Evolutionary conservation across 1,139 yeast species (phyloP), one percentile per base, ranked within the genome.

Genomic region (Debaryomyces robertsiae): DNA sequence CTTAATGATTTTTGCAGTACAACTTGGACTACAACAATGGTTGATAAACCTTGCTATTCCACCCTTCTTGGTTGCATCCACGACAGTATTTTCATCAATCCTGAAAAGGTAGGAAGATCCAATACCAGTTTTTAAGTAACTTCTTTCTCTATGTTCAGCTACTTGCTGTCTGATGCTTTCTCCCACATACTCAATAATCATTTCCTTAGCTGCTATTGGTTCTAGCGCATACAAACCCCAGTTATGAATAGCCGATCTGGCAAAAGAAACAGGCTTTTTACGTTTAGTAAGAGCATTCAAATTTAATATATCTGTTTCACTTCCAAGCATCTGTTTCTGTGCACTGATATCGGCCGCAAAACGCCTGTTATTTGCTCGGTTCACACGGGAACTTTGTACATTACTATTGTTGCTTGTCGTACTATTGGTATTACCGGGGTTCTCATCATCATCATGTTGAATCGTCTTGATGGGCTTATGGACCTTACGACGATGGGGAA

Each of bases 171-270:
- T 74, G 27, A 94, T 83, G 44, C 95, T 78, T 55, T 93, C 98
- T 25, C 99, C 99, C n/a, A 93, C 98, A 55, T 93, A 93, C 61
- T 94, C 99, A 46, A 94, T 93, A 54, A 93, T 91, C 97, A 93
- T 93, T 63, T 93, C 98, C 51, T 84, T 86, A 1, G 95, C 94
- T 10, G 90, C 87, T 55, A 93, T 93, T 1, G 95, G 95, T 56
- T 93, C 98, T 57, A 88, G 70, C 0, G 98, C 98, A 64, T 90
- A 93, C 36, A 93, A 67, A 0, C 99, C 99, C 98, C 98, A 93
- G 57, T 93, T 90, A 60, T 94, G 98, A 54, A 93, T 93, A 0
- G 97, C 95, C 1, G 98, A 90, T 42, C 98, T 72, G 0, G 98
- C 97, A 71, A 91, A 91, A 13, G 94, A 85, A 9, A 93, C 97